These are phyloP conservation scores for Trichoderma afroharzianum DNA, from an alignment of 2,329 filamentous ascomycete species.

Conservation along the genomic window DNA sequence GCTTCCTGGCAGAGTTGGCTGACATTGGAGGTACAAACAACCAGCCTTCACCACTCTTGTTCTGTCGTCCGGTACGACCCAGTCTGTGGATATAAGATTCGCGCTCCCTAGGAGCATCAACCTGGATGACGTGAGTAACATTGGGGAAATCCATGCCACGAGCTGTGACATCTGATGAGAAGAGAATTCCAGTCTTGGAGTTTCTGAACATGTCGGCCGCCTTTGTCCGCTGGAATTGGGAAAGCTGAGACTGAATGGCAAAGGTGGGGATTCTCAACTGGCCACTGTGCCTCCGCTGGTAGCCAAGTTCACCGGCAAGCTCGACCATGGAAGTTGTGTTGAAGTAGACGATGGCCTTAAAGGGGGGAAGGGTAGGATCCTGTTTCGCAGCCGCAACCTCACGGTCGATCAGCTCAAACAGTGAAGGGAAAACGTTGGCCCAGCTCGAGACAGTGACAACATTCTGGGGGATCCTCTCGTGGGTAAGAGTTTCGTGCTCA, in stretches of 20 bases:
- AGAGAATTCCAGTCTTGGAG: constrained; percentile 59
- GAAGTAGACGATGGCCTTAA: constrained; percentile 96
- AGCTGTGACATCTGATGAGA: constrained; percentile 77
- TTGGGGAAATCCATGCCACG: constrained; percentile 80
- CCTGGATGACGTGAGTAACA: constrained; percentile 75
- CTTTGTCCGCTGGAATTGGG: constrained; percentile 64
- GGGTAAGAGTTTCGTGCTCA: constrained; percentile 78
- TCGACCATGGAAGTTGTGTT: constrained; percentile 73
- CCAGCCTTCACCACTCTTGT: constrained; percentile 69
- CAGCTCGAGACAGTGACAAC: constrained; percentile 64
- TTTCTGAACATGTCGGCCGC: constrained; percentile 69
- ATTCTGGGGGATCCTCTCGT: constrained; percentile 78
- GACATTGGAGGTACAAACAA: constrained; percentile 59
- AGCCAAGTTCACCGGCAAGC: constrained; percentile 54
- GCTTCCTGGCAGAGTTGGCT: constrained; percentile 41
- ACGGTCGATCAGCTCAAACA: constrained; percentile 71
- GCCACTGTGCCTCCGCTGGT: constrained; percentile 38
- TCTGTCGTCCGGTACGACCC: constrained; percentile 72
- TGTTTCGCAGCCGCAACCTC: constrained; percentile 46
- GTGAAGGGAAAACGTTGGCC: constrained; percentile 70
- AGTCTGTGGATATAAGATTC: constrained; percentile 76
- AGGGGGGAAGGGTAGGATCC: constrained; percentile 52
- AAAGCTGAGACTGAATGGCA: constrained; percentile 76
- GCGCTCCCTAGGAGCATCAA: constrained; percentile 60
- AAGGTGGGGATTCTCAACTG: constrained; percentile 36